Evolutionary conservation across 768 basidiomycete genomes (phyloP).

Genomic region (Suillus decipiens): DNA sequence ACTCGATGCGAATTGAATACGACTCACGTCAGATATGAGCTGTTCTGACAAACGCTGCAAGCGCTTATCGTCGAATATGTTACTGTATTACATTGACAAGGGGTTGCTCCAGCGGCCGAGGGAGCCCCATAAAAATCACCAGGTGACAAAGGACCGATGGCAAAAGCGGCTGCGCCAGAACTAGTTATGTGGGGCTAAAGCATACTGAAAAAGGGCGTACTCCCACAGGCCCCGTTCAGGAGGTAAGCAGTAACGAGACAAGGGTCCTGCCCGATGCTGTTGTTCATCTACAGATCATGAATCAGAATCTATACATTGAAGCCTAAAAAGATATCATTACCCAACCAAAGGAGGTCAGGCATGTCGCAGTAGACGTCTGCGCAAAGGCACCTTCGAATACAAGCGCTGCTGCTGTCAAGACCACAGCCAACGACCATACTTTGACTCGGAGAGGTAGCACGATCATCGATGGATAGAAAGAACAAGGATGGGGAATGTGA

Average conservation of each 20-base stretch:
- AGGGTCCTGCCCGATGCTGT: conserved; percentile 47
- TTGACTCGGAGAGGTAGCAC: conserved; percentile 8
- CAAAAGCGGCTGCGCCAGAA: background rate
- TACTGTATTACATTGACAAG: conserved; percentile 58
- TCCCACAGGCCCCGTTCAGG: conserved; percentile 35
- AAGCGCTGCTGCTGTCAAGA: conserved; percentile 23
- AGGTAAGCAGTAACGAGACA: conserved; percentile 44
- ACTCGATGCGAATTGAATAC: conserved; percentile 8
- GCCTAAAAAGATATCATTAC: conserved; percentile 14
- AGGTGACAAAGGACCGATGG: conserved; percentile 30
- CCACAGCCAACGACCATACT: conserved; percentile 18
- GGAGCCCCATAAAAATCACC: conserved; percentile 31
- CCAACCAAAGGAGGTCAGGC: conserved; percentile 28
- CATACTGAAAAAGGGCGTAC: conserved; percentile 32
- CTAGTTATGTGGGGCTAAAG: conserved; percentile 6
- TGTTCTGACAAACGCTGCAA: conserved; percentile 57
- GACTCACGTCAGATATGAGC: conserved; percentile 36
- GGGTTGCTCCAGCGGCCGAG: conserved; percentile 24
- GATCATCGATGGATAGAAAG: conserved; percentile 10
- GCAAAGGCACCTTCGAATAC: conserved; percentile 20
- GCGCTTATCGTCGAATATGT: conserved; percentile 58
- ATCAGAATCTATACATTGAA: conserved; percentile 1
- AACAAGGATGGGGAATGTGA: background rate
- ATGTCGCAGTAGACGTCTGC: conserved; percentile 24
- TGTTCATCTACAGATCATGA: conserved; percentile 30